Conservation (phyloP, 2,329 filamentous ascomycete genomes). For the Colletotrichum graminicola region DNA sequence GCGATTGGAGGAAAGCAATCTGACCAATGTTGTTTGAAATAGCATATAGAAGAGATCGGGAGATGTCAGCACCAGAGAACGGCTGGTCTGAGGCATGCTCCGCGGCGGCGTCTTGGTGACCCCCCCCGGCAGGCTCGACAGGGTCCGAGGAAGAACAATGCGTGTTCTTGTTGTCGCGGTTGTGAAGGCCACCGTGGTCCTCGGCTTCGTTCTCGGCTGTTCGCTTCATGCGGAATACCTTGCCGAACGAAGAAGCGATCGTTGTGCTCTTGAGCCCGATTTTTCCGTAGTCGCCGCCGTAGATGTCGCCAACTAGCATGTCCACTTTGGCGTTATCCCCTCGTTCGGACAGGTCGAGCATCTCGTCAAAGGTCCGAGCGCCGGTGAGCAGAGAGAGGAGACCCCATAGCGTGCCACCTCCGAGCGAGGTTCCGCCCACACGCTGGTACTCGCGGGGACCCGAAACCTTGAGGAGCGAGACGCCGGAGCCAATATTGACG, state of each 20-base stretch:
- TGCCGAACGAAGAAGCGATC: constrained; percentile 96
- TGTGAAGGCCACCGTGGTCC: constrained; percentile 72
- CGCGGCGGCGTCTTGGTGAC: constrained; percentile 27
- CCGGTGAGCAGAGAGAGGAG: constrained; percentile 91
- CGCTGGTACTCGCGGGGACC: constrained; percentile 88
- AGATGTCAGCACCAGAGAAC: constrained; percentile 88
- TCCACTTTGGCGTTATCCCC: constrained; percentile 96
- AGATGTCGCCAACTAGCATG: constrained; percentile 98
- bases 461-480: constrained; percentile 97
- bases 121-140: constrained; percentile 3
- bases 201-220: constrained; percentile 84
- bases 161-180: constrained; percentile 59
- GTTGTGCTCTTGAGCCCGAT: constrained; percentile 96
- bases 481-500: constrained; percentile 97
- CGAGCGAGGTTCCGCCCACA: constrained; percentile 93
- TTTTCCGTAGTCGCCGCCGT: constrained; percentile 94
- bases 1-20: constrained; percentile 96
- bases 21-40: constrained; percentile 99
- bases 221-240: constrained; percentile 93
- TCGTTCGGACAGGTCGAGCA: constrained; percentile 90
- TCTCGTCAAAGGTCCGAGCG: constrained; percentile 96
- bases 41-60: constrained; percentile 90
- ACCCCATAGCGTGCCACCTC: constrained; percentile 98
- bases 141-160: constrained; percentile 41
- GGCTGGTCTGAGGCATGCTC: constrained; percentile 50